A percentile compares a stretch with the other conserved stretches of the same genome.
Evolutionary conservation across 2,329 filamentous ascomycete species (phyloP).

Genomic region (Sclerotinia nivalis): DNA sequence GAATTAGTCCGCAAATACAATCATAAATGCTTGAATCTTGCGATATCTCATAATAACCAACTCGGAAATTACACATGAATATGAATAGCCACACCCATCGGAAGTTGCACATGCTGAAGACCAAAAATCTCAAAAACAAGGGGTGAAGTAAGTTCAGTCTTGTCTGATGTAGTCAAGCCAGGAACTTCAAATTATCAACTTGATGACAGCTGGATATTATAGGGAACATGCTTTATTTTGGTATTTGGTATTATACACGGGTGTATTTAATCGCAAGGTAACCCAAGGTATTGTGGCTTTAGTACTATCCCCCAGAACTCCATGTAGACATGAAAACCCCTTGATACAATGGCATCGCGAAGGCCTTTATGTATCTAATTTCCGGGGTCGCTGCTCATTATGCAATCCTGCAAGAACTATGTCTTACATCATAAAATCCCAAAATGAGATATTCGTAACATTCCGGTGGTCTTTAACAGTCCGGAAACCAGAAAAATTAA

Average conservation of each 20-base stretch:
- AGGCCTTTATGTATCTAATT: neutral
- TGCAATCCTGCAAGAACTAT: neutral
- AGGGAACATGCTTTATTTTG: neutral
- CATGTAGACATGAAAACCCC: constrained; percentile 9
- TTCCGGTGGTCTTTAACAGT: neutral
- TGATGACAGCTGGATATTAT: neutral
- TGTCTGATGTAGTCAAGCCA: neutral
- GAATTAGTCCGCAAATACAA: neutral
- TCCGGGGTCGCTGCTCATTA: constrained; percentile 8
- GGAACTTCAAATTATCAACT: neutral
- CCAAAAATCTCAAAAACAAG: neutral
- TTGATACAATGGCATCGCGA: neutral
- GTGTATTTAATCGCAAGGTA: constrained; percentile 5
- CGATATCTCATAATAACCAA: neutral
- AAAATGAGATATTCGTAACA: constrained; percentile 7
- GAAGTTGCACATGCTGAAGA: neutral
- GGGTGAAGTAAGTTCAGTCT: neutral
- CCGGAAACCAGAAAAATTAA: neutral
- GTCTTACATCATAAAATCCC: constrained; percentile 13
- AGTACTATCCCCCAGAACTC: constrained; percentile 15
- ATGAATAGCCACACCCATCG: neutral
- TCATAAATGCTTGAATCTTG: neutral
- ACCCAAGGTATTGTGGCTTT: constrained; percentile 1
- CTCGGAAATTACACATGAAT: neutral
- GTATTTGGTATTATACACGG: constrained; percentile 16